These are phyloP conservation scores for Spizellomyces punctatus DNA, from an alignment of 192 early-diverging fungal species.

Conservation along the genomic window DNA sequence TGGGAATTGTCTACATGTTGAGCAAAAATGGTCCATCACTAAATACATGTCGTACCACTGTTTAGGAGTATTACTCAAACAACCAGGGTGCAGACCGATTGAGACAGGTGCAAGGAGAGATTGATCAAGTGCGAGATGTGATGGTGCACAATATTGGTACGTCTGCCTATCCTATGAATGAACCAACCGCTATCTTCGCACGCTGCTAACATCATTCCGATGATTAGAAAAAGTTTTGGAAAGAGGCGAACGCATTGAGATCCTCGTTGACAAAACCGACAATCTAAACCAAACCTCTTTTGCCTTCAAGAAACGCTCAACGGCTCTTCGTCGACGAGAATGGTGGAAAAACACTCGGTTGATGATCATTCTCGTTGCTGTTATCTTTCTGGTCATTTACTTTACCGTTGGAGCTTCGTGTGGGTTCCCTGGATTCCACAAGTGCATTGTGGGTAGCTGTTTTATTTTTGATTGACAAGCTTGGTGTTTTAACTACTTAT, in stretches of 20 bases:
- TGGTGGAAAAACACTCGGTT: constrained; percentile 96
- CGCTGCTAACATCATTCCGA: constrained; percentile 6
- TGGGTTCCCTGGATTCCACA: constrained; percentile 74
- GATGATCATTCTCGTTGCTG: constrained; percentile 68
- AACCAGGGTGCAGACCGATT: constrained; percentile 74
- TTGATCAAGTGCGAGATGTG: constrained; percentile 91
- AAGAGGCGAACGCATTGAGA: constrained; percentile 84
- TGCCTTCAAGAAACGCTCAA: constrained; percentile 88
- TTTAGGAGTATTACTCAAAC: constrained; percentile 32
- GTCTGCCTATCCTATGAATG: neutral
- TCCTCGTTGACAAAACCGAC: constrained; percentile 90
- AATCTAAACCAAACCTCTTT: constrained; percentile 84
- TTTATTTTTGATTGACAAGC: too few relatives aligned
- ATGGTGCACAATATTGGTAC: constrained; percentile 93
- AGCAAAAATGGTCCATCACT: neutral
- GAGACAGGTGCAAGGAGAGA: constrained; percentile 83
- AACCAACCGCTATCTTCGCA: constrained; percentile 16
- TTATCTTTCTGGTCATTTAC: constrained; percentile 70
- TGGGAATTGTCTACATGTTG: constrained; percentile 17
- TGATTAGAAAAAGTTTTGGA: constrained; percentile 78
- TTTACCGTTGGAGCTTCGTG: constrained; percentile 72
- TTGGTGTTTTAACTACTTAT: too few relatives aligned
- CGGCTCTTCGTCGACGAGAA: constrained; percentile 79
- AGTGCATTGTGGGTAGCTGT: constrained; percentile 41
- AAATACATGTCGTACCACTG: neutral